A percentile compares a stretch with the other conserved stretches of the same genome.
These are phyloP conservation scores for Angomonas deanei DNA, from an alignment of 208 protist species.

Conservation along the genomic window DNA sequence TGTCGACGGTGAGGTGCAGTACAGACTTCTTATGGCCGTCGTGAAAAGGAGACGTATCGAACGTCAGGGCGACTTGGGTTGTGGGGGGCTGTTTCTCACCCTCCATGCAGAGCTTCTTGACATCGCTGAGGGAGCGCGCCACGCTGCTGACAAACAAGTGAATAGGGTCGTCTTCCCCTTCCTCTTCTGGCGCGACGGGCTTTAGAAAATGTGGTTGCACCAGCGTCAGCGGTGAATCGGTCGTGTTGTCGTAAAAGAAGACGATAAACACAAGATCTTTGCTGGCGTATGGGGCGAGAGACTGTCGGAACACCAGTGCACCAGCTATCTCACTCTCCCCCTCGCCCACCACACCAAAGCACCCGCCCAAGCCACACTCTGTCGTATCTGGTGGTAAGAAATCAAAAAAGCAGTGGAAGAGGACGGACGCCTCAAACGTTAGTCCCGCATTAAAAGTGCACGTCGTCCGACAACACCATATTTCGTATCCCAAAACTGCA, in stretches of 20 bases:
- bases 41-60: constrained; percentile 19
- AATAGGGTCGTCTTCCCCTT: constrained; percentile 24
- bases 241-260: constrained; percentile 26
- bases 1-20: constrained; percentile 27
- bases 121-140: constrained; percentile 20
- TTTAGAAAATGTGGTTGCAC: constrained; percentile 33
- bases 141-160: constrained; percentile 28
- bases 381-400: constrained; percentile 27
- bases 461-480: constrained; percentile 22
- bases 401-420: constrained; percentile 50
- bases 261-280: constrained; percentile 37
- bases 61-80: constrained; percentile 11
- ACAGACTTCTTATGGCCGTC: constrained; percentile 31
- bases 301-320: constrained; percentile 22
- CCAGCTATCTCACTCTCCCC: constrained; percentile 25
- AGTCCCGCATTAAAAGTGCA: constrained; percentile 15
- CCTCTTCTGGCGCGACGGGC: constrained; percentile 5
- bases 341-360: constrained; percentile 37
- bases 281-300: constrained; percentile 8
- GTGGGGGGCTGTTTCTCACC: not conserved
- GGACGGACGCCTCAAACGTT: constrained; percentile 20
- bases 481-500: constrained; percentile 40
- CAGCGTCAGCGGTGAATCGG: constrained; percentile 19
- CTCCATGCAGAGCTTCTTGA: constrained; percentile 16
- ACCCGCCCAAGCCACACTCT: constrained; percentile 14